These are phyloP conservation scores for Ogataea pilisensis DNA, from an alignment of 805 yeast genomes.

Conservation along the genomic window DNA sequence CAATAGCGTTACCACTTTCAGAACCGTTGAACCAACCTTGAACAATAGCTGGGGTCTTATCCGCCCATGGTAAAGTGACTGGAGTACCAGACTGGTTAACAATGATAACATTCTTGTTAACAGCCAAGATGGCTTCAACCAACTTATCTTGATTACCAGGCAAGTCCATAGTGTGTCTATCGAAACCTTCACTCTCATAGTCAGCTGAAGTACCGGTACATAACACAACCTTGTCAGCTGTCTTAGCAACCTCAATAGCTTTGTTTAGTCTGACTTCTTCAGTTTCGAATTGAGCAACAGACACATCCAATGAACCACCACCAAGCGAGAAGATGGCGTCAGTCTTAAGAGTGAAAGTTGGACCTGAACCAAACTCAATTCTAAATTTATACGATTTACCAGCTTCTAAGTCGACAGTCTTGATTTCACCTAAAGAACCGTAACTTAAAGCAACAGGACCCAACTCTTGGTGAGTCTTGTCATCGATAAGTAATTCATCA, in stretches of 20 bases:
- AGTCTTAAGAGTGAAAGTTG: conserved; percentile 26
- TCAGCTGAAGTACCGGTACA: conserved; percentile 36
- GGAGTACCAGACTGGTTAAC: conserved; percentile 41
- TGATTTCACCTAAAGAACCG: conserved; percentile 51
- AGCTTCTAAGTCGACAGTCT: conserved; percentile 34
- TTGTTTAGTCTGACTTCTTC: conserved; percentile 12
- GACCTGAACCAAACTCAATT: conserved; percentile 50
- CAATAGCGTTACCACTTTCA: conserved; percentile 39
- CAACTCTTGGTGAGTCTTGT: conserved; percentile 45
- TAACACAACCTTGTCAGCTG: conserved; percentile 34
- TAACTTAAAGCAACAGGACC: conserved; percentile 50
- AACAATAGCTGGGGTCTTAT: conserved; percentile 27
- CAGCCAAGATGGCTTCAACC: conserved; percentile 30
- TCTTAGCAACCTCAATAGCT: conserved; percentile 34
- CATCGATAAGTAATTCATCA: conserved; percentile 51
- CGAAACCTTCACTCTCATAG: conserved; percentile 41
- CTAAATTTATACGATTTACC: conserved; percentile 43
- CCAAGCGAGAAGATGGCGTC: conserved; percentile 10
- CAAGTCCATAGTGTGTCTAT: conserved; percentile 33
- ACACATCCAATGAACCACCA: conserved; percentile 20
- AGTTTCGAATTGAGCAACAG: conserved; percentile 8
- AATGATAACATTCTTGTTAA: conserved; percentile 33
- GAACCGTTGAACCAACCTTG: conserved; percentile 39
- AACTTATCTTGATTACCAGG: conserved; percentile 34
- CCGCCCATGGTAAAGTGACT: conserved; percentile 38